A percentile compares a stretch with the other conserved stretches of the same genome.
Conservation (phyloP, 1,139 yeast species). For the Meyerozyma carpophila region DNA sequence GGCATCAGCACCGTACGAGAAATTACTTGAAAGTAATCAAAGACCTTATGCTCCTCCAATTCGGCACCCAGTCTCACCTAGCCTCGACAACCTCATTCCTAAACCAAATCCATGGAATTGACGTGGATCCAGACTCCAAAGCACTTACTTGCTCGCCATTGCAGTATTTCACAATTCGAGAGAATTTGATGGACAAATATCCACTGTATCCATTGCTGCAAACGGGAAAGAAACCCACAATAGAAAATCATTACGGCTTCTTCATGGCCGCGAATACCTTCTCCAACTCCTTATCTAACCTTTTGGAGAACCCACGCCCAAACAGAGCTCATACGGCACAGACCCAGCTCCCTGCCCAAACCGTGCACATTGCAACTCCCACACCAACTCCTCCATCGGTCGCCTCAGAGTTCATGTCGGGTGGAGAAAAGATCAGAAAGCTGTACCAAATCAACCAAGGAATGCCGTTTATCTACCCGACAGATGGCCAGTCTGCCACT, state of each 20-base stretch:
- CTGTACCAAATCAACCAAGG: constrained; percentile 76
- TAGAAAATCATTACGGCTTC: constrained; percentile 21
- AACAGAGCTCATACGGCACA: constrained; percentile 49
- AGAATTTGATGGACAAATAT: constrained; percentile 67
- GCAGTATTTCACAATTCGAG: constrained; percentile 74
- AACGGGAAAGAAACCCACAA: constrained; percentile 10
- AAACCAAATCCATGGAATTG: constrained; percentile 36
- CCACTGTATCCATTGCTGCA: constrained; percentile 48
- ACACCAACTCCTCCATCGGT: constrained; percentile 79
- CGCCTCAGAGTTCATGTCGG: constrained; percentile 51
- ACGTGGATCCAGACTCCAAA: constrained; percentile 17
- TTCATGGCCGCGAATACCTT: constrained; percentile 41
- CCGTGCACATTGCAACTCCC: constrained; percentile 80
- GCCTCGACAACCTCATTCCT: constrained; percentile 47
- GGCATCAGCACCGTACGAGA: constrained; percentile 26
- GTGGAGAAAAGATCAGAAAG: constrained; percentile 63
- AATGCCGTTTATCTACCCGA: constrained; percentile 76
- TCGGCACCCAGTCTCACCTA: constrained; percentile 53
- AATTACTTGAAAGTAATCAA: constrained; percentile 41
- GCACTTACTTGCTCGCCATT: constrained; percentile 60
- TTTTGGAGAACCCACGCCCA: constrained; percentile 57
- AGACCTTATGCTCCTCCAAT: constrained; percentile 54
- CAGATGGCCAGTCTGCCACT: constrained; percentile 22
- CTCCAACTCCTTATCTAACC: constrained; percentile 50
- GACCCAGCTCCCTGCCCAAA: constrained; percentile 56